Conservation (phyloP, 2,329 filamentous ascomycete species). For the Fonsecaea pugnacius region DNA sequence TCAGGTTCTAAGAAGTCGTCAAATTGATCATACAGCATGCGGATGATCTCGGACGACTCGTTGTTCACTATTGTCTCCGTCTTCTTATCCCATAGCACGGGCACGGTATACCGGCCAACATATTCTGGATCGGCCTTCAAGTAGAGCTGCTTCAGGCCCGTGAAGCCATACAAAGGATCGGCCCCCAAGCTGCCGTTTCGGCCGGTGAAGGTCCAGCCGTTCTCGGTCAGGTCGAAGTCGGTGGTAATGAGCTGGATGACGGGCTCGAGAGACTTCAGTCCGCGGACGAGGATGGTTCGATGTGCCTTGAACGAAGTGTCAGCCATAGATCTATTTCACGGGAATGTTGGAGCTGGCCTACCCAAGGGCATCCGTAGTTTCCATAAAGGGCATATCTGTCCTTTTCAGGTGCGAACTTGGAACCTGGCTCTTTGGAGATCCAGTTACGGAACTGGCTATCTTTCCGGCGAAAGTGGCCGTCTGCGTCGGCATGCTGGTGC, state of each 20-base stretch:
- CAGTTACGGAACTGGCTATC: constrained; percentile 60
- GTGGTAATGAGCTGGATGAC: constrained; percentile 56
- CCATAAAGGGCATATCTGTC: constrained; percentile 67
- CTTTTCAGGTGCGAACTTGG: constrained; percentile 62
- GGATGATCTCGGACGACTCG: constrained; percentile 83
- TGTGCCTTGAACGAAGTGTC: constrained; percentile 49
- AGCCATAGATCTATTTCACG: constrained; percentile 12
- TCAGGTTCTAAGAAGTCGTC: constrained; percentile 66
- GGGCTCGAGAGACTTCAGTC: constrained; percentile 56
- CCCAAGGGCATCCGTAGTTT: constrained; percentile 66
- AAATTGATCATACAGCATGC: constrained; percentile 79
- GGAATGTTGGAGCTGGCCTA: constrained; percentile 14
- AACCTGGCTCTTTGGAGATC: constrained; percentile 57
- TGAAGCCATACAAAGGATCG: constrained; percentile 73
- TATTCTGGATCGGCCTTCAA: constrained; percentile 71
- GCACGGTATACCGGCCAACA: constrained; percentile 77
- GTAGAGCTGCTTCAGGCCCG: constrained; percentile 74
- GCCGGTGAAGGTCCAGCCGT: constrained; percentile 78
- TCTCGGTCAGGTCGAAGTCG: constrained; percentile 47
- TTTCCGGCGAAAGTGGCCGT: constrained; percentile 60
- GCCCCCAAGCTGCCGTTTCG: constrained; percentile 61
- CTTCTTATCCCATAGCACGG: constrained; percentile 79
- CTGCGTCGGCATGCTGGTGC: constrained; percentile 46
- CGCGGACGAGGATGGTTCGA: constrained; percentile 53
- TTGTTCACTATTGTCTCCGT: constrained; percentile 78